A percentile compares a stretch with the other conserved stretches of the same genome.
These are phyloP conservation scores for Nothophoma quercina DNA, from an alignment of 2,329 filamentous ascomycete genomes.

Conservation along the genomic window DNA sequence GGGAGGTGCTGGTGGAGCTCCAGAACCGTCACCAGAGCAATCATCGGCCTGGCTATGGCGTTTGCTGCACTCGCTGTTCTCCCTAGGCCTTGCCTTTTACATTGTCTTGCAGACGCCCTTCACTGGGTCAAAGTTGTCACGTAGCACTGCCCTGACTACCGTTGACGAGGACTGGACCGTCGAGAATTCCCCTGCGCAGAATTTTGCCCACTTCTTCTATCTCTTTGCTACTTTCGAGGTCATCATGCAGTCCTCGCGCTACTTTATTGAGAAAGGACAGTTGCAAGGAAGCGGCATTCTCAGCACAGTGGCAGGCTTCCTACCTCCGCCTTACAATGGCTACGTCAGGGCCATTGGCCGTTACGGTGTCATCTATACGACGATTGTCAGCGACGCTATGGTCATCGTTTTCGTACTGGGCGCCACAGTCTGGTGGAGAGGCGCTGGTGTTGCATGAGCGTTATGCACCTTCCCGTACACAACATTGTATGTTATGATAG, in stretches of 20 bases:
- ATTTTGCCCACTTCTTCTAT: constrained; percentile 71
- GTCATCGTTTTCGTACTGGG: constrained; percentile 79
- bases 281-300: constrained; percentile 68
- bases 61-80: constrained; percentile 75
- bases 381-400: constrained; percentile 76
- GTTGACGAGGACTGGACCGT: constrained; percentile 41
- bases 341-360: constrained; percentile 68
- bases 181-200: constrained; percentile 48
- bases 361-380: constrained; percentile 75
- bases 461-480: not conserved
- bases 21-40: constrained; percentile 48
- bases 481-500: constrained; percentile 8
- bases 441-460: constrained; percentile 39
- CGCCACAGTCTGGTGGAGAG: constrained; percentile 59
- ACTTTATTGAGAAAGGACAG: constrained; percentile 71
- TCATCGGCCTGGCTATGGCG: constrained; percentile 69
- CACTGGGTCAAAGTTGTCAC: constrained; percentile 68
- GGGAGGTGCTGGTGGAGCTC: constrained; percentile 45
- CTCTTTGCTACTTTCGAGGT: constrained; percentile 82
- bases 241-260: constrained; percentile 73
- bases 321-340: constrained; percentile 70
- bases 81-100: constrained; percentile 73
- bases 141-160: constrained; percentile 58
- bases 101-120: constrained; percentile 73
- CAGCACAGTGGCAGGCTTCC: constrained; percentile 68